Evolutionary conservation across 768 basidiomycete genomes (phyloP).

Genomic region (Mycena polygramma): DNA sequence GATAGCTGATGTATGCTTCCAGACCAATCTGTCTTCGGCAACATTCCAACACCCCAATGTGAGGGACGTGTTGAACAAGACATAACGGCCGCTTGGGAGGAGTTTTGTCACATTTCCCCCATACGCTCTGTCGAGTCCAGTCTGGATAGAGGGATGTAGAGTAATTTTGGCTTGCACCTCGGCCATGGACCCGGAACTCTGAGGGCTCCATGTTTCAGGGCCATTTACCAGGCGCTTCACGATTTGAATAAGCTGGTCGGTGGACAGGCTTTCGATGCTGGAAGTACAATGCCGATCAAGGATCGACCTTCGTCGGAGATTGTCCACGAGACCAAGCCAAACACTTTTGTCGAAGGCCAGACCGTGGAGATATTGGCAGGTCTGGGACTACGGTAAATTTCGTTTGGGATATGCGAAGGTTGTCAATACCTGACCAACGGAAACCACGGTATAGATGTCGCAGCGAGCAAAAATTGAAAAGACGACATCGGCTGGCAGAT

Average conservation of each 20-base stretch:
- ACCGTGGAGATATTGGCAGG: slow-evolving; percentile 16
- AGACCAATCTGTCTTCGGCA: slow-evolving; percentile 7
- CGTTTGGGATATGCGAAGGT: background rate
- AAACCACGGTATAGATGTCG: slow-evolving; percentile 11
- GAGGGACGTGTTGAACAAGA: slow-evolving; percentile 17
- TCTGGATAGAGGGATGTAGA: background rate
- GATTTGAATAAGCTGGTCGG: background rate
- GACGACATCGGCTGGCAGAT: background rate
- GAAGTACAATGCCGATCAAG: background rate
- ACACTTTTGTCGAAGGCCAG: slow-evolving; percentile 24
- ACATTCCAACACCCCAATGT: slow-evolving; percentile 34
- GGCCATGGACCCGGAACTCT: background rate
- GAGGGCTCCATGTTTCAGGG: slow-evolving; percentile 2
- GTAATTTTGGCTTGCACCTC: background rate
- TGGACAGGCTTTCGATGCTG: background rate
- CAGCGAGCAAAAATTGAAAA: slow-evolving; percentile 6
- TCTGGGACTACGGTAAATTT: background rate
- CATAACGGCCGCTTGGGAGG: slow-evolving; percentile 21
- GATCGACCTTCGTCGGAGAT: slow-evolving; percentile 14
- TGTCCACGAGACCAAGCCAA: slow-evolving; percentile 22
- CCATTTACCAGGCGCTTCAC: background rate
- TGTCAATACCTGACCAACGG: slow-evolving; percentile 2
- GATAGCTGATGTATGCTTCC: background rate
- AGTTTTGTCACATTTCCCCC: slow-evolving; percentile 5
- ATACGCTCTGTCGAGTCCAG: background rate